Conservation (phyloP, 495 filamentous ascomycete genomes). For the Pseudomonodictys pantanalensis region DNA sequence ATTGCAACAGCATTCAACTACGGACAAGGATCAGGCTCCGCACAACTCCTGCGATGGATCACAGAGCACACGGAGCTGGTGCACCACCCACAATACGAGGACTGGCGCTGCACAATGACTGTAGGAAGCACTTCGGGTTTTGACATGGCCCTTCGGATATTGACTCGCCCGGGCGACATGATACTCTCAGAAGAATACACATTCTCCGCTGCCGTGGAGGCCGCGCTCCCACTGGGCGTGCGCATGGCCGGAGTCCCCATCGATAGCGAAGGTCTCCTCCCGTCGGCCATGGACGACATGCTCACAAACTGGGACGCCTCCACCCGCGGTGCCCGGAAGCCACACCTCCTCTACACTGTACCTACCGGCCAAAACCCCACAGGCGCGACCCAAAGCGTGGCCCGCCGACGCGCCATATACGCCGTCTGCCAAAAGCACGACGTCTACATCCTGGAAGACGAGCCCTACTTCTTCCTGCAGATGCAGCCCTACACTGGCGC, state of each 20-base stretch:
- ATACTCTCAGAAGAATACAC: constrained; percentile 84
- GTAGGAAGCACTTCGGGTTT: constrained; percentile 75
- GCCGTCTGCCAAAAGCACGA: constrained; percentile 76
- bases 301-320: constrained; percentile 64
- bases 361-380: constrained; percentile 91
- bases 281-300: constrained; percentile 62
- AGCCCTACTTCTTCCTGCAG: constrained; percentile 95
- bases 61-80: constrained; percentile 89
- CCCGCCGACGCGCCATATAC: constrained; percentile 70
- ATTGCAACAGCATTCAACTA: constrained; percentile 86
- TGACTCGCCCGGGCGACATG: constrained; percentile 67
- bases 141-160: constrained; percentile 74
- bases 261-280: constrained; percentile 74
- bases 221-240: constrained; percentile 72
- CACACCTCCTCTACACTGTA: constrained; percentile 76
- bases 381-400: constrained; percentile 69
- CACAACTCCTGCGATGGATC: constrained; percentile 81
- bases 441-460: constrained; percentile 86
- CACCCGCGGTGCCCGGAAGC: constrained; percentile 61
- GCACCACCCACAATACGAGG: constrained; percentile 70
- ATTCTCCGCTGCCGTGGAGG: constrained; percentile 79
- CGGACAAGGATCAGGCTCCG: constrained; percentile 76
- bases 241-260: constrained; percentile 69
- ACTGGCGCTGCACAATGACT: constrained; percentile 76
- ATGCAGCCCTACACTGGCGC: constrained; percentile 77